phyloP scores from a whole-genome alignment of 306 rosid genomes.

The Macrotyloma uniflorum region DNA sequence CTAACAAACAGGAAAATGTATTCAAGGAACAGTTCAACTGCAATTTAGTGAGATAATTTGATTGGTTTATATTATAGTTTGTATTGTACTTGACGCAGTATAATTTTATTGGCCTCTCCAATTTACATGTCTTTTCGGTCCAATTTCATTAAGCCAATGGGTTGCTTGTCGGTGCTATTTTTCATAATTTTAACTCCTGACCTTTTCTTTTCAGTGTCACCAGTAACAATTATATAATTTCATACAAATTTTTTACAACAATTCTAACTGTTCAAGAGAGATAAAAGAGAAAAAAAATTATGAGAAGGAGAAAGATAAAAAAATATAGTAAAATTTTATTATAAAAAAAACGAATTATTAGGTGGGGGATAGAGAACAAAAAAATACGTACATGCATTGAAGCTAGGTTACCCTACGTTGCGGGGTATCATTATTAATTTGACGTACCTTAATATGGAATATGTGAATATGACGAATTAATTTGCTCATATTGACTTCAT shows the following conservation, averaged over 20 bases:
- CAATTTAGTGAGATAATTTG: slow-evolving; percentile 36
- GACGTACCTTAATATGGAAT: slow-evolving; percentile 1
- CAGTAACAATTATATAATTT: neutral
- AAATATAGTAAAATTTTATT: neutral
- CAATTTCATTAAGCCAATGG: neutral
- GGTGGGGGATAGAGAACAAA: neutral
- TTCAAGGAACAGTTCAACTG: slow-evolving; percentile 60
- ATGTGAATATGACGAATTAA: slow-evolving; percentile 7
- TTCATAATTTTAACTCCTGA: neutral
- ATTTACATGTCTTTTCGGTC: neutral
- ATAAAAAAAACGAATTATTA: neutral
- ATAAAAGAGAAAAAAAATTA: neutral
- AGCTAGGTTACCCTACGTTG: slow-evolving; percentile 1
- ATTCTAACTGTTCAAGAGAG: no score
- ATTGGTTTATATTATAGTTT: slow-evolving; percentile 9
- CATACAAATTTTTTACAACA: no score
- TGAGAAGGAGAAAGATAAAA: neutral
- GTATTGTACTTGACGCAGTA: neutral
- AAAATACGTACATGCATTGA: slow-evolving; percentile 10
- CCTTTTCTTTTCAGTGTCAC: neutral
- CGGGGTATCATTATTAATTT: slow-evolving; percentile 27
- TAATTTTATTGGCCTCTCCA: neutral
- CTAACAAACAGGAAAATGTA: slow-evolving; percentile 10
- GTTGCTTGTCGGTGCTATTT: slow-evolving; percentile 4
- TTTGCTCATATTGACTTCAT: slow-evolving; percentile 23